These are phyloP conservation scores for Psophocarpus tetragonolobus DNA, from an alignment of 306 rosid genomes.

Conservation along the genomic window DNA sequence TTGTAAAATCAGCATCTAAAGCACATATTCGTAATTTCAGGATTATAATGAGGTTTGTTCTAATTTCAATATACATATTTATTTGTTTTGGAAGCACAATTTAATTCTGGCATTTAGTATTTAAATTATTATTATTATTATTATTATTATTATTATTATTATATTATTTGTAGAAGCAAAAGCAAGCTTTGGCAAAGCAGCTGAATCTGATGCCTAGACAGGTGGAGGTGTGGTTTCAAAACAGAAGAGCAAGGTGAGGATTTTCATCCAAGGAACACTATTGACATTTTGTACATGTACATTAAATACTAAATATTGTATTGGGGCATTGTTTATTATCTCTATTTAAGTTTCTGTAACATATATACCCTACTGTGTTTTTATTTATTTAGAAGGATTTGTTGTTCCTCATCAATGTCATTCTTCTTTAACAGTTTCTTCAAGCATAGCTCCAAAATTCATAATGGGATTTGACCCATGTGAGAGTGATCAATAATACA, in stretches of 20 bases:
- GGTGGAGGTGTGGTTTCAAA: slow-evolving; percentile 99
- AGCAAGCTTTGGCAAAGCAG: slow-evolving; percentile 81
- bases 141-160: neutral
- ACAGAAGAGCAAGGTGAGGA: slow-evolving; percentile 88
- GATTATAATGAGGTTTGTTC: neutral
- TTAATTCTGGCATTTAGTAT: neutral
- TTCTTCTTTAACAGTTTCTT: slow-evolving; percentile 18
- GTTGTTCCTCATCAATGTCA: slow-evolving; percentile 17
- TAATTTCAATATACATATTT: neutral
- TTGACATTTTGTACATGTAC: neutral
- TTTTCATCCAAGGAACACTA: slow-evolving; percentile 23
- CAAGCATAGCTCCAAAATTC: slow-evolving; percentile 16
- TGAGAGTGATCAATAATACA: slow-evolving; percentile 20
- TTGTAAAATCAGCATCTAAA: neutral
- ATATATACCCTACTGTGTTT: neutral
- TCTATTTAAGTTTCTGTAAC: neutral
- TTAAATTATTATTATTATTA: neutral
- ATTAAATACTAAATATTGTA: neutral
- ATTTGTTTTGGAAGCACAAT: neutral
- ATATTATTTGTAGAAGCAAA: slow-evolving; percentile 64
- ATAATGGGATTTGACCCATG: neutral
- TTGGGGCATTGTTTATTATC: slow-evolving; percentile 27
- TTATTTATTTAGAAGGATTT: slow-evolving; percentile 17
- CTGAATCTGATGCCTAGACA: slow-evolving; percentile 86
- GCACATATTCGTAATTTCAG: neutral